Conservation (phyloP, 2,329 filamentous ascomycete species). For the Epichloe baconii region DNA sequence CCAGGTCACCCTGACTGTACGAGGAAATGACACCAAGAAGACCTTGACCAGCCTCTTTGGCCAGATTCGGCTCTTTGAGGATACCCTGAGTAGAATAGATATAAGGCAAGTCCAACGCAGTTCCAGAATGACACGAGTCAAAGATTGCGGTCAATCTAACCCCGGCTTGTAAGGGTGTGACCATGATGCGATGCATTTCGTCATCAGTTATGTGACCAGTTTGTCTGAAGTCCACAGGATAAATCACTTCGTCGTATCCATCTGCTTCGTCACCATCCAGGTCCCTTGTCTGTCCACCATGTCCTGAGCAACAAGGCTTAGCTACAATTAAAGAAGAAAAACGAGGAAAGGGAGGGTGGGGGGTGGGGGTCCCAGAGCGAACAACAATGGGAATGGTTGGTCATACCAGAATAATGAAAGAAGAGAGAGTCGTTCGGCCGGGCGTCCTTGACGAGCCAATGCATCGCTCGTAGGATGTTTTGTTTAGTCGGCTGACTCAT, state of each 20-base stretch:
- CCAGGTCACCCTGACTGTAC: constrained; percentile 59
- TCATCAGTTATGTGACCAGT: constrained; percentile 75
- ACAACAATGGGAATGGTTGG: background rate
- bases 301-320: constrained; percentile 31
- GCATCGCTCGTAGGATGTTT: constrained; percentile 92
- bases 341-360: background rate
- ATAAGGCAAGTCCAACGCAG: constrained; percentile 52
- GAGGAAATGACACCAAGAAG: constrained; percentile 46
- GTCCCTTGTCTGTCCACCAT: constrained; percentile 72
- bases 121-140: constrained; percentile 55
- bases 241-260: constrained; percentile 73
- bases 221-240: constrained; percentile 68
- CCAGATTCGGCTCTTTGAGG: constrained; percentile 55
- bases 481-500: constrained; percentile 96
- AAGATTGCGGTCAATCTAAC: constrained; percentile 50
- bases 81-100: constrained; percentile 57
- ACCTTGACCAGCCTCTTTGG: constrained; percentile 54
- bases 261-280: constrained; percentile 70
- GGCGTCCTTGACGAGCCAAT: constrained; percentile 93
- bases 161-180: constrained; percentile 40
- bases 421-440: constrained; percentile 87
- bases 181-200: constrained; percentile 67
- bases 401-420: constrained; percentile 82
- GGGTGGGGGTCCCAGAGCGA: too few relatives aligned
- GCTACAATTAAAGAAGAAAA: background rate